Conservation (phyloP, 306 rosid genomes). For the Dryas alaskensis region DNA sequence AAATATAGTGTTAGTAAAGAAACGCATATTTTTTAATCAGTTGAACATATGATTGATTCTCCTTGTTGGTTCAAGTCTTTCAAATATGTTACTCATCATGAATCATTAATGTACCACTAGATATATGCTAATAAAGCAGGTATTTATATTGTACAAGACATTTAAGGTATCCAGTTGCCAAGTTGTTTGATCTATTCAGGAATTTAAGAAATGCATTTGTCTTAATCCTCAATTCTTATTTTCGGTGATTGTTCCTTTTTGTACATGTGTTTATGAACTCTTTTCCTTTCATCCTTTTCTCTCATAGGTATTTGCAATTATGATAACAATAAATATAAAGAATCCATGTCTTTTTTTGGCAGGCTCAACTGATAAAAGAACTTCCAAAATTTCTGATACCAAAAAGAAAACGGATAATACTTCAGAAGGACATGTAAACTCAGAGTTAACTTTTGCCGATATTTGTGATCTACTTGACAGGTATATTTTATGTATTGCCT, state of each 20-base stretch:
- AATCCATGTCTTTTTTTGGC: neutral
- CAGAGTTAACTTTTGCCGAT: constrained; percentile 33
- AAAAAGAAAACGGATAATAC: neutral
- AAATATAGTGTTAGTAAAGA: neutral
- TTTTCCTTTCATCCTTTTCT: neutral
- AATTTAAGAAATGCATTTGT: neutral
- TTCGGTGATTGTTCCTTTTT: neutral
- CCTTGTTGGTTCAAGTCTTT: neutral
- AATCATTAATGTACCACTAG: neutral
- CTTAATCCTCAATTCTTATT: neutral
- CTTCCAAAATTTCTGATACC: constrained; percentile 12
- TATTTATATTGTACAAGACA: neutral
- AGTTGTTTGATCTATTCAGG: neutral
- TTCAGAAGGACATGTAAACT: constrained; percentile 3
- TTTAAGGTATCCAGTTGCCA: neutral
- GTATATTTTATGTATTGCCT: constrained; percentile 14
- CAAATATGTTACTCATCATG: neutral
- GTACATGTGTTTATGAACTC: neutral
- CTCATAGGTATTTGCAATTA: neutral
- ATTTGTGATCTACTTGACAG: constrained; percentile 25
- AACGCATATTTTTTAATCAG: neutral
- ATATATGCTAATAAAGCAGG: neutral
- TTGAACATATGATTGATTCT: neutral
- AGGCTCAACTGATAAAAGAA: constrained; percentile 27
- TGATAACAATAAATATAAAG: neutral